phyloP scores from a whole-genome alignment of 2,329 filamentous ascomycete genomes.

The Colletotrichum siamense region DNA sequence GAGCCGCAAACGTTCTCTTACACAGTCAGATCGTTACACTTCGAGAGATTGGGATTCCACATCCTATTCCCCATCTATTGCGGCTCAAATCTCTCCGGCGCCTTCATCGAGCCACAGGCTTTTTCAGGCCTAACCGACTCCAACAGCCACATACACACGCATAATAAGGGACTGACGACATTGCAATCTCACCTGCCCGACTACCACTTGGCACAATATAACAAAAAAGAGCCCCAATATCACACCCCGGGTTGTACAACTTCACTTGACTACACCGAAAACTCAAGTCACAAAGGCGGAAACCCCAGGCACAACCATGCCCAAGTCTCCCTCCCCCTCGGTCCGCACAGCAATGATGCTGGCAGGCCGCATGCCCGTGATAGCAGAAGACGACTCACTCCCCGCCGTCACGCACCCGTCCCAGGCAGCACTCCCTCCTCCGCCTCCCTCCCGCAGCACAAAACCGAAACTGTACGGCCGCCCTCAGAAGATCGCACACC shows the following conservation, averaged over 20 bases:
- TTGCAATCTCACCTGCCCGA: not conserved
- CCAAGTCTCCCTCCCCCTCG: constrained; percentile 21
- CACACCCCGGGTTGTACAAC: not conserved
- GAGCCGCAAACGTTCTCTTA: not conserved
- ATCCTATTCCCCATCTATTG: not conserved
- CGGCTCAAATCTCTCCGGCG: not conserved
- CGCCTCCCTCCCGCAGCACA: not conserved
- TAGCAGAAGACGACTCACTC: constrained; percentile 38
- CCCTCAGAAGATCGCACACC: not conserved
- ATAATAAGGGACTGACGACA: not conserved
- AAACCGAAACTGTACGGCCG: constrained; percentile 5
- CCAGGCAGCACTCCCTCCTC: not conserved
- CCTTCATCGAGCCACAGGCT: not conserved
- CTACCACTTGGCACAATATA: not conserved
- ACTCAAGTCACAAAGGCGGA: not conserved
- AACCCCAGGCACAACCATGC: constrained; percentile 4
- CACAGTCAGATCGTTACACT: not conserved
- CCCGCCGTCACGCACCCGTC: not conserved
- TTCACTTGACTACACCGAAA: not conserved
- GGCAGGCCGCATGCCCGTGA: constrained; percentile 40
- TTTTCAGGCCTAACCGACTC: not conserved
- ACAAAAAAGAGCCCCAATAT: not conserved
- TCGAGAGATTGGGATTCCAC: not conserved
- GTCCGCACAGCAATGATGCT: constrained; percentile 29
- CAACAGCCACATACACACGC: not conserved